phyloP scores from a whole-genome alignment of 2,329 filamentous ascomycete species.

The Paecilomyces variotii region DNA sequence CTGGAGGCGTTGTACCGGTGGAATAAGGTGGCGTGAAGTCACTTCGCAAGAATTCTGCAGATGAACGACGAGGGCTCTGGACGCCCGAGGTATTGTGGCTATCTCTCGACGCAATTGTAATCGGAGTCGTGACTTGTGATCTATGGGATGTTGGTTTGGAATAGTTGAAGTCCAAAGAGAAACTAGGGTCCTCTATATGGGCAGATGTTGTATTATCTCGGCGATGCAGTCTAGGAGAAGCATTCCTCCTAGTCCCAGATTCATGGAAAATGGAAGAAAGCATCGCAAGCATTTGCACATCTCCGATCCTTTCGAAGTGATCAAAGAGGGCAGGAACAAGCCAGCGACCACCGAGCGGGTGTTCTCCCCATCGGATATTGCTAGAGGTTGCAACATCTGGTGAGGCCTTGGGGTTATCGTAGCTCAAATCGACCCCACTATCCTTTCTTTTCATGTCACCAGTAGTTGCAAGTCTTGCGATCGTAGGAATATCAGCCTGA shows the following conservation, averaged over 20 bases:
- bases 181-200: conserved; percentile 36
- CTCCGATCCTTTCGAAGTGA: conserved; percentile 52
- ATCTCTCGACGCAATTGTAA: conserved; percentile 27
- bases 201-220: conserved; percentile 18
- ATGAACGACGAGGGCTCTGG: conserved; percentile 44
- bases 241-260: conserved; percentile 34
- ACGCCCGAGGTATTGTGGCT: conserved; percentile 18
- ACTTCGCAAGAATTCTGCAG: conserved; percentile 43
- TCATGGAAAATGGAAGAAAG: conserved; percentile 52
- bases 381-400: conserved; percentile 31
- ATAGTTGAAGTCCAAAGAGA: conserved; percentile 41
- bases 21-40: conserved; percentile 46
- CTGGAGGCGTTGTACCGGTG: conserved; percentile 45
- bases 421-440: conserved; percentile 24
- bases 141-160: conserved; percentile 35
- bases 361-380: conserved; percentile 49
- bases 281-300: conserved; percentile 60
- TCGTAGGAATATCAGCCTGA: conserved; percentile 56
- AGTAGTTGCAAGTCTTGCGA: conserved; percentile 54
- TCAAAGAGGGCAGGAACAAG: conserved; percentile 51
- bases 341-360: conserved; percentile 49
- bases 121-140: conserved; percentile 29
- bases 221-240: conserved; percentile 14
- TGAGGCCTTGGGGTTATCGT: conserved; percentile 20
- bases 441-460: conserved; percentile 35